These are phyloP conservation scores for Fragaria ananassa DNA, from an alignment of 306 rosid genomes.

Conservation along the genomic window DNA sequence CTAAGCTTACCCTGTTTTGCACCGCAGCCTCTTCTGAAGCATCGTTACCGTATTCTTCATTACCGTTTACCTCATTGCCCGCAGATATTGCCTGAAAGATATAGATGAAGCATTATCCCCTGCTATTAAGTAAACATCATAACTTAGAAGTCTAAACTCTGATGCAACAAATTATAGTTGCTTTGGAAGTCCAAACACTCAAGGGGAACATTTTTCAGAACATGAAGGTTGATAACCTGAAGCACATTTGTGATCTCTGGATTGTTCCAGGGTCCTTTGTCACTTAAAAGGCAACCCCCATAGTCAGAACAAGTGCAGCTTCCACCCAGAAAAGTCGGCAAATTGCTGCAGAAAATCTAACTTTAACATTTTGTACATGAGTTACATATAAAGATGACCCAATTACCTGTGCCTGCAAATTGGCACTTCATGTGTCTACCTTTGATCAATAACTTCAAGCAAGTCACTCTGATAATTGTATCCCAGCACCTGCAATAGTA, in stretches of 20 bases:
- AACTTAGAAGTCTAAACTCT: neutral
- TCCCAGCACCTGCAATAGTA: slow-evolving; percentile 69
- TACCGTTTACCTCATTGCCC: slow-evolving; percentile 27
- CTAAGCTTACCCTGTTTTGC: slow-evolving; percentile 34
- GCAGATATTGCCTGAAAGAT: slow-evolving; percentile 46
- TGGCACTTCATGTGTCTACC: slow-evolving; percentile 38
- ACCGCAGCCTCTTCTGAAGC: slow-evolving; percentile 22
- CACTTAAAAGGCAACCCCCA: slow-evolving; percentile 82
- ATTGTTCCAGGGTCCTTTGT: slow-evolving; percentile 85
- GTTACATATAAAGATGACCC: neutral
- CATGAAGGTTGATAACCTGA: slow-evolving; percentile 46
- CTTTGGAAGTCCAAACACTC: neutral
- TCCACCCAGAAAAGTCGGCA: slow-evolving; percentile 86
- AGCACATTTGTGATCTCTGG: slow-evolving; percentile 52
- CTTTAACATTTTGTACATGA: neutral
- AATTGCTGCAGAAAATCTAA: slow-evolving; percentile 45
- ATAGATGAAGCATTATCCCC: slow-evolving; percentile 13
- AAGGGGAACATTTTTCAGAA: neutral
- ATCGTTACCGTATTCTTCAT: slow-evolving; percentile 16
- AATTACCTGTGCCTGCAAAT: neutral
- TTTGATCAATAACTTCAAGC: slow-evolving; percentile 52
- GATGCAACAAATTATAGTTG: neutral
- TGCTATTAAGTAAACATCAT: neutral
- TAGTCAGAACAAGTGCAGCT: slow-evolving; percentile 68
- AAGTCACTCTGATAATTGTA: slow-evolving; percentile 45